Evolutionary conservation across 139 green algal genomes (phyloP).

Genomic region (Micromonas commoda): DNA sequence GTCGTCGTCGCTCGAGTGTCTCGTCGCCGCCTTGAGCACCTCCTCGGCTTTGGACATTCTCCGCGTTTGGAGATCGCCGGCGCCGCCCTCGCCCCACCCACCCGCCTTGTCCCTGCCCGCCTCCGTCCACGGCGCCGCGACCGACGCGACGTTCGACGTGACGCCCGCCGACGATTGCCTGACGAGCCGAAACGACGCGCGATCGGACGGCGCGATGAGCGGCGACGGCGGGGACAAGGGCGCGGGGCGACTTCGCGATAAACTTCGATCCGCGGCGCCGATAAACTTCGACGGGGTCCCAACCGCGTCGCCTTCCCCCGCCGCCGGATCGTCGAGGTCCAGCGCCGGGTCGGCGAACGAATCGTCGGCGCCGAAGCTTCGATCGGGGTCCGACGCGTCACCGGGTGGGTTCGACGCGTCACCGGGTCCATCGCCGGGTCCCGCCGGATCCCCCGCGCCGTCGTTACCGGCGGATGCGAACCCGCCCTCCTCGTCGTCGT

Average conservation of each 20-base stretch:
- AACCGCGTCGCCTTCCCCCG: neutral
- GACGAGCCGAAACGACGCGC: no score
- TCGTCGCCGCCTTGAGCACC: neutral
- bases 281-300: neutral
- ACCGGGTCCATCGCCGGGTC: neutral
- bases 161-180: neutral
- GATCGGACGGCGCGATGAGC: no score
- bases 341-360: neutral
- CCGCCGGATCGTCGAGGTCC: neutral
- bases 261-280: neutral
- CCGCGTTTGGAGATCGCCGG: neutral
- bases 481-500: neutral
- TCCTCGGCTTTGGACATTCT: neutral
- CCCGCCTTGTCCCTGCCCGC: neutral
- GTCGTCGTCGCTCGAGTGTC: no score
- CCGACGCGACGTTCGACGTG: neutral
- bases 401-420: neutral
- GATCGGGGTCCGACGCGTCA: no score
- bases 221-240: no score
- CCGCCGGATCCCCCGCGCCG: neutral
- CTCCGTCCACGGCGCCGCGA: neutral
- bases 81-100: neutral
- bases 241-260: no score
- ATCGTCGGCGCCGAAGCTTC: no score
- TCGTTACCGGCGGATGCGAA: neutral